These are phyloP conservation scores for Coelastrella sp. DNA, from an alignment of 139 green algal species.

Conservation along the genomic window DNA sequence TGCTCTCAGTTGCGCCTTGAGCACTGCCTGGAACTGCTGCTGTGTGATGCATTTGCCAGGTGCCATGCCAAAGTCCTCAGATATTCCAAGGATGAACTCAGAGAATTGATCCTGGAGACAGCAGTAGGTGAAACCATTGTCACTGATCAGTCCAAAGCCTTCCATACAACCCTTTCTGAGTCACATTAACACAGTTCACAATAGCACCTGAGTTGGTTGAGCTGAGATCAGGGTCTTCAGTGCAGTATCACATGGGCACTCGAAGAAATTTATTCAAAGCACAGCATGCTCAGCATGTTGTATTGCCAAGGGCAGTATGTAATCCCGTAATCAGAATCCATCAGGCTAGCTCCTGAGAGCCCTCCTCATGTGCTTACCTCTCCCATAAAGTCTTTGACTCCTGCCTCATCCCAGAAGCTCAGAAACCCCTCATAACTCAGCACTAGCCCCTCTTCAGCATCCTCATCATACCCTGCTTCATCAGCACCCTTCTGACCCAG, in stretches of 20 bases:
- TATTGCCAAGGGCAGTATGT: too few species aligned
- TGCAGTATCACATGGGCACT: too few species aligned
- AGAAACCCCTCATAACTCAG: slow-evolving; percentile 31
- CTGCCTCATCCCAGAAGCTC: slow-evolving; percentile 33
- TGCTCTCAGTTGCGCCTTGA: slow-evolving; percentile 18
- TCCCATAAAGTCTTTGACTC: not conserved
- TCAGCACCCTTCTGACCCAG: too few species aligned
- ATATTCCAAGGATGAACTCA: slow-evolving; percentile 10
- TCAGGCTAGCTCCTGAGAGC: too few species aligned
- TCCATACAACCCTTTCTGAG: too few species aligned
- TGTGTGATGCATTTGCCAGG: slow-evolving; percentile 26
- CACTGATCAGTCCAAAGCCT: too few species aligned
- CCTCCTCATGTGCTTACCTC: slow-evolving; percentile 8
- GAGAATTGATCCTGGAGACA: slow-evolving; percentile 33
- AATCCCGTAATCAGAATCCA: too few species aligned
- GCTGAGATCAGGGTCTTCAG: too few species aligned
- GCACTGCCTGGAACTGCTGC: slow-evolving; percentile 16
- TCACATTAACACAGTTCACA: too few species aligned
- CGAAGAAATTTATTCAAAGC: too few species aligned
- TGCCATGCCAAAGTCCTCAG: slow-evolving; percentile 39
- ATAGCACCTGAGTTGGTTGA: too few species aligned
- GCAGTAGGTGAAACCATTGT: not conserved
- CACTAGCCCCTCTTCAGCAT: not conserved
- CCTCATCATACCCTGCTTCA: not conserved
- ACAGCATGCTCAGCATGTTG: not conserved